Conservation (phyloP, 306 rosid genomes). For the Lathyrus tuberosus region DNA sequence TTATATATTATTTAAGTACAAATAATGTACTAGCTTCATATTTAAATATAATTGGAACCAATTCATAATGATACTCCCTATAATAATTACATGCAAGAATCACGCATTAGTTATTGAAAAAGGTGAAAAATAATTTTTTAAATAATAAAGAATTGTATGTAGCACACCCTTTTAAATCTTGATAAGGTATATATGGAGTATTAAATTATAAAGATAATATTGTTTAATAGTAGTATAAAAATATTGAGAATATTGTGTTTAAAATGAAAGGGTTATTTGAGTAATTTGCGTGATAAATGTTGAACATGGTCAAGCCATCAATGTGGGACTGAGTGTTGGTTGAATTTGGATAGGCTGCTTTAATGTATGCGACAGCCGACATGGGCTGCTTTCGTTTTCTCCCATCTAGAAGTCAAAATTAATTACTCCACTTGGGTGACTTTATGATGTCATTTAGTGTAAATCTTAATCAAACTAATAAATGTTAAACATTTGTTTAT, state of each 20-base stretch:
- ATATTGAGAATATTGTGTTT: neutral
- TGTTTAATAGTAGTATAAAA: neutral
- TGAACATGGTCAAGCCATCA: conserved; percentile 20
- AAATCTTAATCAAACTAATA: neutral
- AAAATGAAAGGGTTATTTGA: neutral
- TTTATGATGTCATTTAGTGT: neutral
- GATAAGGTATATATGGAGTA: neutral
- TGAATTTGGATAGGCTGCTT: too few relatives aligned
- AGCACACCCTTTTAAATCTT: neutral
- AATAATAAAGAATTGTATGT: neutral
- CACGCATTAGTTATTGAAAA: too few relatives aligned
- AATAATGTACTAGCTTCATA: neutral
- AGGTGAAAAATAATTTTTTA: neutral
- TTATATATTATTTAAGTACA: neutral
- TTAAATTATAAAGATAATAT: neutral
- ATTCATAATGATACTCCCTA: neutral
- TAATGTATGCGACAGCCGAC: too few relatives aligned
- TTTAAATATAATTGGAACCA: neutral
- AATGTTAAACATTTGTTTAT: too few relatives aligned
- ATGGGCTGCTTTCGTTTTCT: neutral
- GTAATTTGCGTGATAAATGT: neutral
- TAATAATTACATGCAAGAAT: neutral
- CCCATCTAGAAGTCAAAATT: neutral
- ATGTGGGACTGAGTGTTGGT: too few relatives aligned
- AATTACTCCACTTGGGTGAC: neutral